phyloP scores from a whole-genome alignment of 305 asterid genomes.

The Withania somnifera region DNA sequence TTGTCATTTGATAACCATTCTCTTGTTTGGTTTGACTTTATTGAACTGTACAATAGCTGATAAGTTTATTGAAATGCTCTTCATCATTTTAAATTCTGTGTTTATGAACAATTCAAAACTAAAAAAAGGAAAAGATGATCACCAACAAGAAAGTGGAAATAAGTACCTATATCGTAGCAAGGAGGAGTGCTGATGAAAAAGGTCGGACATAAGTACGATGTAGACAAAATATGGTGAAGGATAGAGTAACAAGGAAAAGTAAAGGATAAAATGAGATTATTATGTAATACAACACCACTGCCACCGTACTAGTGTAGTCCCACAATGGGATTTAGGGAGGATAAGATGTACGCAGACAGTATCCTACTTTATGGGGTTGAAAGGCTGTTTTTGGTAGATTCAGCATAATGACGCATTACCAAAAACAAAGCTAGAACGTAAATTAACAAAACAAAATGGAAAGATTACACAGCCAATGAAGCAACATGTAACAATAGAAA shows the following conservation, averaged over 20 bases:
- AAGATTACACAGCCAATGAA: no score
- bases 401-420: no score
- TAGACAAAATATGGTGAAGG: neutral
- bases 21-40: neutral
- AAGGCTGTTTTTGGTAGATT: no score
- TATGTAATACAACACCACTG: no score
- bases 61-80: neutral
- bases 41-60: neutral
- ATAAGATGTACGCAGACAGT: no score
- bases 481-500: no score
- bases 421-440: no score
- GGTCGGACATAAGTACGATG: neutral
- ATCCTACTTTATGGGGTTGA: no score
- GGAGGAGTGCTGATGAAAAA: neutral
- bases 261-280: neutral
- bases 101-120: neutral
- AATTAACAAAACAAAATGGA: no score
- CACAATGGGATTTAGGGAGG: no score
- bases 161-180: neutral
- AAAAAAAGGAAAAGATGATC: neutral
- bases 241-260: neutral
- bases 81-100: neutral
- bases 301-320: no score
- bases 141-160: neutral
- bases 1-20: neutral